Base-by-base conservation (phyloP, 2,329 filamentous ascomycete species). In the Biscogniauxia mediterranea region DNA sequence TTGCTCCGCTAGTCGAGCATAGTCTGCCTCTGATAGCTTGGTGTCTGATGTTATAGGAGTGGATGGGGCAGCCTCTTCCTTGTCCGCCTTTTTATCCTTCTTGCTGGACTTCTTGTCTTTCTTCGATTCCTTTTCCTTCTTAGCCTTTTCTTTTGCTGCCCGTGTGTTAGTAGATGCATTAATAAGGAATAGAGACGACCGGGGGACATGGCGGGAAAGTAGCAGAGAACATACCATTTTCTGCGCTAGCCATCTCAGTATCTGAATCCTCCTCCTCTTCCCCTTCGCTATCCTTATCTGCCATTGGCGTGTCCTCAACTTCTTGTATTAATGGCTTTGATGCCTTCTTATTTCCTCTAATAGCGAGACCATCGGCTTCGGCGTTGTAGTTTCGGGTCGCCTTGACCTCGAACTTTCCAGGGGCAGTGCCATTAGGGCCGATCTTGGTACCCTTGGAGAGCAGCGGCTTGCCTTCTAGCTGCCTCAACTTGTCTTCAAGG, bases 381-480 rank as follows among this genome's bases (percentile, higher is more conserved):
- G 87, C 84, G 77, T 98, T 98, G 84, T 99, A 99, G 78, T 94
- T 95, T 74, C 92, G 86, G 11, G 91, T 90, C 77, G 97, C 92
- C 80, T 96, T 96, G 72, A 99, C 83, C 66, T 93, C 91, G 84
- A 92, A 96, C 79, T 96, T 96, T 70, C 88, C 87, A 60, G 88
- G 85, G 28, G 83, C 79, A 51, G 80, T 78, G 63, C 90, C 90
- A 69, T 90, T 89, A 58, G 91, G 91, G 26, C 84, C 90, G 66
- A 94, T 89, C 62, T 86, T 85, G 64, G 90, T 84, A 67, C 90
- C 90, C 77, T 90, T 89, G 66, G 91, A 86, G 69, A 92, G 86
- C 28, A 95, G 80, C 17, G 94, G 91, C 84, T 96, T 97, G 78
- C 93, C 93, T 80, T 99, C 95, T 61, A 99, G 84, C 65, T 83